Evolutionary conservation across 495 filamentous ascomycete species (phyloP).

Genomic region (Trichoderma gamsii): DNA sequence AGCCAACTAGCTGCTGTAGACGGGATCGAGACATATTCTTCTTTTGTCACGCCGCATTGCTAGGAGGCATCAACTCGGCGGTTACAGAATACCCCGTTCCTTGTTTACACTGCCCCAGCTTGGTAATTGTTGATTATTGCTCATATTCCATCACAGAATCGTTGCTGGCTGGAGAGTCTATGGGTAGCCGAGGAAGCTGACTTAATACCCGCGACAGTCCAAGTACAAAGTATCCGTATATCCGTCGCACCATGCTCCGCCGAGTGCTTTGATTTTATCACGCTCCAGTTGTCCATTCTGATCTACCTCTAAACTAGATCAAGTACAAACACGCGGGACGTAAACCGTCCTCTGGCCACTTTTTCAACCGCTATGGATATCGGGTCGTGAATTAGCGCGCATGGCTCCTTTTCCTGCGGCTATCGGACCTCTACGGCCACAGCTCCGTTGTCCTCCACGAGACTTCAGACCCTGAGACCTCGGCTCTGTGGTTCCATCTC

Average conservation of each 20-base stretch:
- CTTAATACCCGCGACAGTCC: no score
- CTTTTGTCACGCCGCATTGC: not conserved
- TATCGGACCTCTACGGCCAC: constrained; percentile 59
- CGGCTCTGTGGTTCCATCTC: constrained; percentile 61
- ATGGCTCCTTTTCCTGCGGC: not conserved
- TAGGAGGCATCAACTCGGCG: not conserved
- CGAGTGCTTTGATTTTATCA: not conserved
- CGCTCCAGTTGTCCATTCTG: not conserved
- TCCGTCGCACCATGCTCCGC: not conserved
- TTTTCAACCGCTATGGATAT: not conserved
- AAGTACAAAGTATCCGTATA: not conserved
- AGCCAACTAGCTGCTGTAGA: not conserved
- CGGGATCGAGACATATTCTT: no score
- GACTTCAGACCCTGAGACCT: constrained; percentile 29
- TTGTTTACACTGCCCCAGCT: not conserved
- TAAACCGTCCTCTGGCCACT: not conserved
- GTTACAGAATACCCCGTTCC: not conserved
- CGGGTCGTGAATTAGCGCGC: not conserved
- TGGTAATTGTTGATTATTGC: no score
- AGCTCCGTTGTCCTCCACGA: constrained; percentile 71
- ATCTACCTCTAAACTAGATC: not conserved
- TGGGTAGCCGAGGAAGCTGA: no score
- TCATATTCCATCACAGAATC: no score
- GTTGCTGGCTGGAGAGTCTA: no score
- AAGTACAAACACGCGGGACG: not conserved